Conservation (phyloP, 2,329 filamentous ascomycete genomes). For the Saccharata proteae region DNA sequence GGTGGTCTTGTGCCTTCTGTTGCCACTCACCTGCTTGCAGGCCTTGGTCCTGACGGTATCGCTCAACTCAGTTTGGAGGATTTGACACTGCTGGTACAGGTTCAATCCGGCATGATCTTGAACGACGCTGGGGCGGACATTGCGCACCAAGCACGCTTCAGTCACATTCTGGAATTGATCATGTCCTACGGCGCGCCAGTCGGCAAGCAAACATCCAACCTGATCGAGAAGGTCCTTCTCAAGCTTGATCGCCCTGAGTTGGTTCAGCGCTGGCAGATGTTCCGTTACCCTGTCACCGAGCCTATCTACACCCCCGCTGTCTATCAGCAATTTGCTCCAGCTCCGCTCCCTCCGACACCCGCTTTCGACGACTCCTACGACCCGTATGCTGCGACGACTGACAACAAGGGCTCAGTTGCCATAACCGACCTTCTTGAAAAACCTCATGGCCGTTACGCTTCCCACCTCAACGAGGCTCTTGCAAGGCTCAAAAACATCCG, state of each 20-base stretch:
- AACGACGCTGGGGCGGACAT: constrained; percentile 38
- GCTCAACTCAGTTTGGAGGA: constrained; percentile 40
- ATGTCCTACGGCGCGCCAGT: constrained; percentile 40
- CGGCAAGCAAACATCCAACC: constrained; percentile 41
- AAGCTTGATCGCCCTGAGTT: constrained; percentile 39
- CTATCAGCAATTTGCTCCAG: constrained; percentile 25
- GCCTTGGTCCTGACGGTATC: constrained; percentile 47
- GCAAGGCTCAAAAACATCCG: constrained; percentile 85
- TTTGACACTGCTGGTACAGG: constrained; percentile 48
- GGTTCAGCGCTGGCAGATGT: constrained; percentile 46
- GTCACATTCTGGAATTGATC: constrained; percentile 48
- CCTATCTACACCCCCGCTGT: constrained; percentile 27
- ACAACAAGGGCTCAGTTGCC: constrained; percentile 83
- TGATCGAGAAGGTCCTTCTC: constrained; percentile 47
- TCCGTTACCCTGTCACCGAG: constrained; percentile 36
- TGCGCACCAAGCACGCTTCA: constrained; percentile 47
- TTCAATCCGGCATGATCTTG: constrained; percentile 42
- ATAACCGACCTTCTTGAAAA: constrained; percentile 87
- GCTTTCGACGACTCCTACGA: constrained; percentile 75
- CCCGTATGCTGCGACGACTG: constrained; percentile 78
- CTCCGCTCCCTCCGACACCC: constrained; percentile 41
- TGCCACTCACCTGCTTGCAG: constrained; percentile 48
- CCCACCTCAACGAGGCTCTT: constrained; percentile 68
- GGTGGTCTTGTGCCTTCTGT: constrained; percentile 48
- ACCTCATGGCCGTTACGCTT: constrained; percentile 57